Evolutionary conservation across 495 filamentous ascomycete species (phyloP).

Genomic region (Lophiostoma macrostomum): DNA sequence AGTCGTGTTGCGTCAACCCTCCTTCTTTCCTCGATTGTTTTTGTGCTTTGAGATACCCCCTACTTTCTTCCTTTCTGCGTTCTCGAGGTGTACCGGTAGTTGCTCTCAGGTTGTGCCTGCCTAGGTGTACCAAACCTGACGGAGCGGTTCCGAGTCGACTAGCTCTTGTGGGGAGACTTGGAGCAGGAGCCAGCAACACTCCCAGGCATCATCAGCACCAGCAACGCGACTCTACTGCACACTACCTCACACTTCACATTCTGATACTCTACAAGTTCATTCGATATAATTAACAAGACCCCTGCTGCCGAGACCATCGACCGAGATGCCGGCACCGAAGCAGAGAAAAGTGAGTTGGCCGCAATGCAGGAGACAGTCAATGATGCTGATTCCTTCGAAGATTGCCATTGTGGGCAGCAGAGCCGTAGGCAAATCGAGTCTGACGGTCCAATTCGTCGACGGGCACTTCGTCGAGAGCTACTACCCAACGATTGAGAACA

Average conservation of each 20-base stretch:
- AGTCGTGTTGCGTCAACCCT: too few species aligned
- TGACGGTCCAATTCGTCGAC: constrained; percentile 96
- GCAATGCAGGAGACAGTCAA: too few species aligned
- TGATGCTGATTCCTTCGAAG: too few species aligned
- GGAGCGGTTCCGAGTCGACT: not conserved
- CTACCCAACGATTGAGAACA: constrained; percentile 99
- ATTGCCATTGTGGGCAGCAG: constrained; percentile 97
- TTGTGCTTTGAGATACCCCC: not conserved
- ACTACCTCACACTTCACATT: not conserved
- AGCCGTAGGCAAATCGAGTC: constrained; percentile 98
- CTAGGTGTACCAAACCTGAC: too few species aligned
- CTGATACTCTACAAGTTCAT: not conserved
- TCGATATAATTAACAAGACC: not conserved
- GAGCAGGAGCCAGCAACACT: not conserved
- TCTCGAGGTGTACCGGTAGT: too few species aligned
- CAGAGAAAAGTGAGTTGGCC: too few species aligned
- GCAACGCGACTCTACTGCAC: too few species aligned
- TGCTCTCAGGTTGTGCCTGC: too few species aligned
- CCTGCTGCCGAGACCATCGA: not conserved
- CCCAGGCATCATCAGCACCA: constrained; percentile 20
- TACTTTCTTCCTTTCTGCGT: too few species aligned
- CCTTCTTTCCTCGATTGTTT: not conserved
- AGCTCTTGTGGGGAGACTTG: not conserved
- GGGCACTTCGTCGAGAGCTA: constrained; percentile 98
- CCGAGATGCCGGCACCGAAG: constrained; percentile 68